phyloP scores from a whole-genome alignment of 2,329 filamentous ascomycete genomes.

The Epichloe typhina region DNA sequence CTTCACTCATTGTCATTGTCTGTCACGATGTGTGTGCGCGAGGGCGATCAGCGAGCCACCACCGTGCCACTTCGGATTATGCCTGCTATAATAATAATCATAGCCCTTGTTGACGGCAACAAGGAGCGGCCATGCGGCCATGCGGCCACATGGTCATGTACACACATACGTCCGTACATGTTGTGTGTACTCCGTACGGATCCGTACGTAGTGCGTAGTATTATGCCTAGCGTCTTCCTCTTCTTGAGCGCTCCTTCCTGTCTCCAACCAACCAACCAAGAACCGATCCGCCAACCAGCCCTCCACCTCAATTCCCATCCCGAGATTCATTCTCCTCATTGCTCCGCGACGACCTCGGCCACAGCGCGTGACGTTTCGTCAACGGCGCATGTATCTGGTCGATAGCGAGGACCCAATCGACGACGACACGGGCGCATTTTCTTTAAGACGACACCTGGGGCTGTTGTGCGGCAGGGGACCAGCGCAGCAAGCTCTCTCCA shows the following conservation, averaged over 20 bases:
- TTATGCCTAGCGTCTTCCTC: background rate
- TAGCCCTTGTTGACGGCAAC: no score
- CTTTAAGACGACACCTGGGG: background rate
- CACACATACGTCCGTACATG: no score
- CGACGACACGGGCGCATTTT: background rate
- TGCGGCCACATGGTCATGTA: no score
- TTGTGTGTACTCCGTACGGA: no score
- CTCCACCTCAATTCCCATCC: constrained; percentile 2
- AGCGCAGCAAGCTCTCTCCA: background rate
- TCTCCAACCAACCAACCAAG: background rate
- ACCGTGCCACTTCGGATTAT: no score
- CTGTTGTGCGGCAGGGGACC: background rate
- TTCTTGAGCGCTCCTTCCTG: background rate
- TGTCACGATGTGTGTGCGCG: no score
- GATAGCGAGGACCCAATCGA: background rate
- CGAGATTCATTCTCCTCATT: background rate
- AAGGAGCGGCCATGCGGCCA: no score
- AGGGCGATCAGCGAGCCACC: no score
- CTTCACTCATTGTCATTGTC: no score
- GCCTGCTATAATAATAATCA: no score
- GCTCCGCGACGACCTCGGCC: background rate
- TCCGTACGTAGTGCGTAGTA: no score
- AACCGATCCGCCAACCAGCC: background rate
- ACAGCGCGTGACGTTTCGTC: background rate
- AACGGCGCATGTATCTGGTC: background rate